Base-by-base conservation (phyloP, 2,329 filamentous ascomycete species). In the Fusarium clavum region DNA sequence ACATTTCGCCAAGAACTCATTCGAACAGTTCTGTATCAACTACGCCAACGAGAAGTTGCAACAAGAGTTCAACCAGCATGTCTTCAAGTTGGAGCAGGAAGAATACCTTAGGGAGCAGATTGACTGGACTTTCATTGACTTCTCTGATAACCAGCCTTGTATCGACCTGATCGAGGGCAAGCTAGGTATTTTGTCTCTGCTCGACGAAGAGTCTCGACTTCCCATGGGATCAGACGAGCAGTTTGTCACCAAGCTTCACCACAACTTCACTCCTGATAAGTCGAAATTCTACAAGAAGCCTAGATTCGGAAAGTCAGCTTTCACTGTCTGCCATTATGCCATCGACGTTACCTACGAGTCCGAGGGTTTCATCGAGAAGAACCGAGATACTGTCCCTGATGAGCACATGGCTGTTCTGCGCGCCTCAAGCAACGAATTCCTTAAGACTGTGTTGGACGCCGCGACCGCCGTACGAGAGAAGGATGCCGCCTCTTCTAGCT, bases 21-120 rank as follows among this genome's bases (percentile, higher is more conserved):
- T 99, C 76, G 96, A 99, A 80, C 96, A 99, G 80, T 99, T 99
- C 82, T 99, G 96, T 83, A 99, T 99, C 88, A 99, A 99, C 82
- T 99, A 99, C 77, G 96, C 96, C 82, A 99, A 99, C 81, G 96
- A 99, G 82, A 99, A 99, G 83, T 85, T 99, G 57, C 96, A 99
- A 79, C 96, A 99, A 80, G 95, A 98, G 80, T 99, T 99, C 86
- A 99, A 99, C 82, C 94, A 97, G 79, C 96, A 99, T 77, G 96
- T 99, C 38, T 99, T 99, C 88, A 98, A 98, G 81, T 88, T 99
- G 24, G 96, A 99, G 80, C 96, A 99, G 80, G 96, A 99, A 79
- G 96, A 99, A 81, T 99, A 99, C 79, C 88, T 98, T 43, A 90
- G 91, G 58, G 96, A 99, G 82, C 87, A 98, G 83, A 99, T 99